Evolutionary conservation across 2,329 filamentous ascomycete species (phyloP).

Genomic region (Chrysoporthe cubensis): DNA sequence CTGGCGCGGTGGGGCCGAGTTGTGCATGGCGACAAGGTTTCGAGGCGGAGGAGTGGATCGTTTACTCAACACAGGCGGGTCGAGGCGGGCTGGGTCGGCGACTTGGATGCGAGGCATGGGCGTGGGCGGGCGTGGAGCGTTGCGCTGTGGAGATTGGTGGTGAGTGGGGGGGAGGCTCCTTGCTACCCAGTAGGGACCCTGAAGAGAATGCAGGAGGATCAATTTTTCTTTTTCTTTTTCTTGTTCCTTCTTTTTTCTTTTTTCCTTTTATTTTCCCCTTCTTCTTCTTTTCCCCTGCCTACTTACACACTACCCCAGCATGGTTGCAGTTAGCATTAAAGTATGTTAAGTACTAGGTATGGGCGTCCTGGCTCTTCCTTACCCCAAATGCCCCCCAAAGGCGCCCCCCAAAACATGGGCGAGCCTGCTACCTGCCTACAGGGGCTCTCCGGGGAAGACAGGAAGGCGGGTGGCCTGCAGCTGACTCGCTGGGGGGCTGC

Average conservation of each 20-base stretch:
- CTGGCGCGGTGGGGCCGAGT: conserved; percentile 5
- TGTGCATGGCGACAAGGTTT: conserved; percentile 16
- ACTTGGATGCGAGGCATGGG: neutral
- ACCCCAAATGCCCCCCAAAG: too few species aligned
- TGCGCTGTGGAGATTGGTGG: conserved; percentile 6
- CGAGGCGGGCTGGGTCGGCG: conserved; percentile 5
- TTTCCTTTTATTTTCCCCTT: neutral
- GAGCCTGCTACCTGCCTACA: conserved; percentile 8
- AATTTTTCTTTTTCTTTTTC: too few species aligned
- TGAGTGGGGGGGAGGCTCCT: conserved; percentile 1
- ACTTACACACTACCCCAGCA: too few species aligned
- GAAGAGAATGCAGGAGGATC: too few species aligned
- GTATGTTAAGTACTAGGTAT: too few species aligned
- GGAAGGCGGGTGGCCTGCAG: conserved; percentile 26
- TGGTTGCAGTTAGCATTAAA: too few species aligned
- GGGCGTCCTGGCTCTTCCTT: neutral
- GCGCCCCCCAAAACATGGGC: neutral
- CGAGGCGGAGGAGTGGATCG: conserved; percentile 6
- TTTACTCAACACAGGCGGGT: conserved; percentile 5
- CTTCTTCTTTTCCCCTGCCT: neutral
- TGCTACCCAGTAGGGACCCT: neutral
- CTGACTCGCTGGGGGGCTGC: conserved; percentile 17
- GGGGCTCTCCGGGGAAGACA: conserved; percentile 24
- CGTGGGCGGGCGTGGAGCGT: neutral
- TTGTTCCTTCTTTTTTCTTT: neutral